Evolutionary conservation across 305 asterid genomes (phyloP).

Genomic region (Solanum hybrid): DNA sequence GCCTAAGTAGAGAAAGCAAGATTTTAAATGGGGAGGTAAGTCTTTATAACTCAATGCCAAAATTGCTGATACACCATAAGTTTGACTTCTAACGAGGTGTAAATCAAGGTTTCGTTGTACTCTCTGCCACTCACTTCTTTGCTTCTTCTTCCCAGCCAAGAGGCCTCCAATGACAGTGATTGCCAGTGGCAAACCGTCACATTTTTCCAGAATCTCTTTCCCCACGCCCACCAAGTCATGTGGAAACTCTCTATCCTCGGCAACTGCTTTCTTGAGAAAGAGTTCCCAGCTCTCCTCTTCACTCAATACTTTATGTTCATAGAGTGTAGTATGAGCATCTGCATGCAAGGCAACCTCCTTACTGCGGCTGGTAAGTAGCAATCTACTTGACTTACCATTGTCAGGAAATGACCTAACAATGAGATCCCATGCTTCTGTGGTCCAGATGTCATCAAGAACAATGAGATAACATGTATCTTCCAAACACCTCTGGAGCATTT

Average conservation of each 20-base stretch:
- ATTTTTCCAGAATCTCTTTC: constrained; percentile 1
- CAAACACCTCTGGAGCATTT: not conserved
- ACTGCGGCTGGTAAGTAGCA: not conserved
- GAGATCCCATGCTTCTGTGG: not conserved
- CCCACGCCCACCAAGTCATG: not conserved
- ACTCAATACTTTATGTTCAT: not conserved
- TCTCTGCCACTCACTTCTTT: constrained; percentile 1
- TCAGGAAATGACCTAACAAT: not conserved
- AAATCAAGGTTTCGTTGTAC: not conserved
- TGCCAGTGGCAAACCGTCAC: constrained; percentile 10
- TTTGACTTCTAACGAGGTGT: not conserved
- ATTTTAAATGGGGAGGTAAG: constrained; percentile 3
- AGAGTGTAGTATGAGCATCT: not conserved
- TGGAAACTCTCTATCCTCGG: not conserved
- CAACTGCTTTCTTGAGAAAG: not conserved
- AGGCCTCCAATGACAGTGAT: constrained; percentile 1
- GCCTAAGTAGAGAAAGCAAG: not conserved
- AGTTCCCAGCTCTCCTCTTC: constrained; percentile 15
- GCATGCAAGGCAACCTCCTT: not conserved
- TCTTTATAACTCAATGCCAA: not conserved
- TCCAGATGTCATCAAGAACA: constrained; percentile 2
- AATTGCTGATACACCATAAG: not conserved
- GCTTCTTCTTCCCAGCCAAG: not conserved
- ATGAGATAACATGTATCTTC: not conserved
- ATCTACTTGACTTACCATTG: not conserved